Conservation (phyloP, 345 rosid genomes). For the Aquilaria yunnanensis region DNA sequence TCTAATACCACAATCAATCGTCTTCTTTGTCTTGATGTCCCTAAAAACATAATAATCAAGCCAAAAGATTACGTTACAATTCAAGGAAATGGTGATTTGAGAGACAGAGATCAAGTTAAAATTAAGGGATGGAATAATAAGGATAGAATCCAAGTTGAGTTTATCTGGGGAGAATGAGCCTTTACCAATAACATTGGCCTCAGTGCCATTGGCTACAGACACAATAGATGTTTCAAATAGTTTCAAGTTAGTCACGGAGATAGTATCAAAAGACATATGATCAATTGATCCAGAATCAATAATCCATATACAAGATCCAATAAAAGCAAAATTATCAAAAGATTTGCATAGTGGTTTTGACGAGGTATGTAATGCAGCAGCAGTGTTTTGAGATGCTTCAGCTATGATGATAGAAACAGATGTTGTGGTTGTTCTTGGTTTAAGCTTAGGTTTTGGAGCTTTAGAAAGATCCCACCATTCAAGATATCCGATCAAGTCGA, state of each 20-base stretch:
- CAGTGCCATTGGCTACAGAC: neutral
- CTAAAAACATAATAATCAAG: neutral
- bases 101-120: neutral
- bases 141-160: neutral
- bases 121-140: neutral
- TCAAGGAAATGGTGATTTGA: neutral
- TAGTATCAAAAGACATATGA: neutral
- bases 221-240: slow-evolving; percentile 1
- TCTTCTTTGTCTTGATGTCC: neutral
- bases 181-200: neutral
- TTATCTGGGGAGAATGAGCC: neutral
- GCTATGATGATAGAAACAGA: neutral
- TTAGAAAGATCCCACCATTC: neutral
- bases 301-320: neutral
- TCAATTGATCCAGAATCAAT: slow-evolving; percentile 8
- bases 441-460: neutral
- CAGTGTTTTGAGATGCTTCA: neutral
- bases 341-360: neutral
- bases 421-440: neutral
- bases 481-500: neutral
- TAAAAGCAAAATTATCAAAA: neutral
- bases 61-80: neutral
- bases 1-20: neutral
- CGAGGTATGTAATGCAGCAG: neutral
- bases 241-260: neutral